These are phyloP conservation scores for Trametes pubescens DNA, from an alignment of 1,284 basidiomycete genomes.

Conservation along the genomic window DNA sequence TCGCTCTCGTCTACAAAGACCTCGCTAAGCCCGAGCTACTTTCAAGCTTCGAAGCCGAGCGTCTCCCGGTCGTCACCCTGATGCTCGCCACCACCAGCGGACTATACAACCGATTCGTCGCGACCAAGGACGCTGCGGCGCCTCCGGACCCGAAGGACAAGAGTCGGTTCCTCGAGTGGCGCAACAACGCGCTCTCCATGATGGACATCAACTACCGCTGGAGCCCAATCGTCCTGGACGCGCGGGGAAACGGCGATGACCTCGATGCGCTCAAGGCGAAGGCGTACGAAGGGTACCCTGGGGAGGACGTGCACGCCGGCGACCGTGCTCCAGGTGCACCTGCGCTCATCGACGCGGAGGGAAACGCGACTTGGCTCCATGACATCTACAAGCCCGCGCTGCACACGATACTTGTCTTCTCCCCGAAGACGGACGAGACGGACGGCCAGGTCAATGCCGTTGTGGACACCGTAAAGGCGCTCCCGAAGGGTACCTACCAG, in stretches of 20 bases:
- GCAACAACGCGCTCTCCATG: slow-evolving; percentile 40
- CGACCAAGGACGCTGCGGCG: not conserved
- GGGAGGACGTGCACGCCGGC: slow-evolving; percentile 46
- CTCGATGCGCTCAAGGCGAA: slow-evolving; percentile 19
- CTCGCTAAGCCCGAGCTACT: slow-evolving; percentile 36
- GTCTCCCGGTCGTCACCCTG: slow-evolving; percentile 38
- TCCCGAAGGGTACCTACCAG: slow-evolving; percentile 17
- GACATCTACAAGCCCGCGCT: slow-evolving; percentile 32
- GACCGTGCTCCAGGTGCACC: slow-evolving; percentile 56
- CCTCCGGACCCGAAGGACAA: not conserved
- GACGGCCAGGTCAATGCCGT: slow-evolving; percentile 12
- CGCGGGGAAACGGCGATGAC: slow-evolving; percentile 28
- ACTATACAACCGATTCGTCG: slow-evolving; percentile 14
- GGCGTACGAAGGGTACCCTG: slow-evolving; percentile 20
- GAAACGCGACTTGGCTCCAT: slow-evolving; percentile 35
- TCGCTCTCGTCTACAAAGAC: slow-evolving; percentile 41
- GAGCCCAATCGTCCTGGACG: slow-evolving; percentile 54
- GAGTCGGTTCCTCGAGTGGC: slow-evolving; percentile 11
- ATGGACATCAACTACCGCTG: slow-evolving; percentile 58
- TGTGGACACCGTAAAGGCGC: not conserved
- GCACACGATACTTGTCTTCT: slow-evolving; percentile 42
- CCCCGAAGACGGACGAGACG: slow-evolving; percentile 10
- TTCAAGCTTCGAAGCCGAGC: slow-evolving; percentile 39
- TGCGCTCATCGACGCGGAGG: slow-evolving; percentile 37
- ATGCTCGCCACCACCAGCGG: slow-evolving; percentile 37